A percentile compares a stretch with the other conserved stretches of the same genome.
phyloP scores from a whole-genome alignment of 495 filamentous ascomycete genomes.

The Neurospora tetrasperma region DNA sequence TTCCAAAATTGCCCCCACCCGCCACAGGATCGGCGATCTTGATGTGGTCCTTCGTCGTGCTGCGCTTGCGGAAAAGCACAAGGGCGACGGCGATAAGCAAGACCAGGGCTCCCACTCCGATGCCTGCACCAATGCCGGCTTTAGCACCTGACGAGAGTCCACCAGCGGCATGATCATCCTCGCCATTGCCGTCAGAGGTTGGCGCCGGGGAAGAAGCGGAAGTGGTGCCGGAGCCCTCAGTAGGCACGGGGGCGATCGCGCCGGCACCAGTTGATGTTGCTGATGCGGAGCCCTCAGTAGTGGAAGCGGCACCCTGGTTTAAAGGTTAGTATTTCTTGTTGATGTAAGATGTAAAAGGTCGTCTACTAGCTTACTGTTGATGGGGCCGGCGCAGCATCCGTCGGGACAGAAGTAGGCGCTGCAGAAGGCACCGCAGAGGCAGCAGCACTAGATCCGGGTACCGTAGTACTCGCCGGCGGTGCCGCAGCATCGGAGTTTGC shows the following conservation, averaged over 20 bases:
- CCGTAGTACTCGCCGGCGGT: slow-evolving; percentile 8
- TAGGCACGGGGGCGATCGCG: slow-evolving; percentile 3
- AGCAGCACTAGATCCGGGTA: background rate
- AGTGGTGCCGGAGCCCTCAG: slow-evolving; percentile 3
- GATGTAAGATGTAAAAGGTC: background rate
- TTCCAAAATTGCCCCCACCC: slow-evolving; percentile 16
- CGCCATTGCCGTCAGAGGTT: background rate
- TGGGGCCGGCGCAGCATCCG: background rate
- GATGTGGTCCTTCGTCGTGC: slow-evolving; percentile 15
- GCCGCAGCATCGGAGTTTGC: slow-evolving; percentile 1
- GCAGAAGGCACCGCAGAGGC: background rate
- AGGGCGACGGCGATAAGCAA: slow-evolving; percentile 18
- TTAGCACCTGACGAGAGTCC: slow-evolving; percentile 26
- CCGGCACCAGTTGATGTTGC: slow-evolving; percentile 6
- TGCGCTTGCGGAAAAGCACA: slow-evolving; percentile 24
- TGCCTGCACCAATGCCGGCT: slow-evolving; percentile 35
- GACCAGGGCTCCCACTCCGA: slow-evolving; percentile 21
- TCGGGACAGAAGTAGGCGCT: background rate
- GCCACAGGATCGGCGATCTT: slow-evolving; percentile 37
- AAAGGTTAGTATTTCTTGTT: background rate
- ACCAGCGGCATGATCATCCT: background rate
- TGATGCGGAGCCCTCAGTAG: background rate
- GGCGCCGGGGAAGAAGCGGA: slow-evolving; percentile 10
- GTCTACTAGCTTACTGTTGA: background rate
- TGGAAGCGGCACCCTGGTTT: background rate